phyloP scores from a whole-genome alignment of 495 filamentous ascomycete species.

The Lepraria neglecta region DNA sequence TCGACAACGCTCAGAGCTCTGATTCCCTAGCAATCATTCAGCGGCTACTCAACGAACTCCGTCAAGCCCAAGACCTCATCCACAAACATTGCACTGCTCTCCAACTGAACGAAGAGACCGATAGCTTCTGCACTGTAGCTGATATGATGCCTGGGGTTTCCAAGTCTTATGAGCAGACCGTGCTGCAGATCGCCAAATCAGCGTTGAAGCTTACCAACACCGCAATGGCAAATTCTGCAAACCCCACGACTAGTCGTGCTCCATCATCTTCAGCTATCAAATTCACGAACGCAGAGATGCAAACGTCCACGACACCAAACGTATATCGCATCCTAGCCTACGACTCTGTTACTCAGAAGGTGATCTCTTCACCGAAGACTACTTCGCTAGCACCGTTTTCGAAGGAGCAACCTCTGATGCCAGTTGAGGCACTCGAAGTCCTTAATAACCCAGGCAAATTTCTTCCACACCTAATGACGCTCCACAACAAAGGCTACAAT shows the following conservation, averaged over 20 bases:
- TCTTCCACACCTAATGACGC: conserved; percentile 57
- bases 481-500: conserved; percentile 64
- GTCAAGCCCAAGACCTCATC: conserved; percentile 11
- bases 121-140: background rate
- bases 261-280: background rate
- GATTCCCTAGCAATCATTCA: conserved; percentile 25
- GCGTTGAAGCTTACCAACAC: background rate
- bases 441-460: conserved; percentile 67
- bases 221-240: too few species aligned
- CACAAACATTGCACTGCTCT: conserved; percentile 20
- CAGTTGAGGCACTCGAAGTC: conserved; percentile 58
- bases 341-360: conserved; percentile 54
- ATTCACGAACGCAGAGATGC: background rate
- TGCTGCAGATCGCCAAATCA: background rate
- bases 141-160: background rate
- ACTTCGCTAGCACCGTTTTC: conserved; percentile 45
- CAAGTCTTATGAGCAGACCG: background rate
- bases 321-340: conserved; percentile 69
- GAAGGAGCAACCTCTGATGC: conserved; percentile 40
- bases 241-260: background rate
- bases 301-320: background rate
- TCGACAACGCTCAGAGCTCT: conserved; percentile 18
- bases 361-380: conserved; percentile 56
- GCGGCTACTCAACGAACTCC: conserved; percentile 17
- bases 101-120: background rate